Conservation (phyloP, 495 filamentous ascomycete genomes). For the Xylaria curta region DNA sequence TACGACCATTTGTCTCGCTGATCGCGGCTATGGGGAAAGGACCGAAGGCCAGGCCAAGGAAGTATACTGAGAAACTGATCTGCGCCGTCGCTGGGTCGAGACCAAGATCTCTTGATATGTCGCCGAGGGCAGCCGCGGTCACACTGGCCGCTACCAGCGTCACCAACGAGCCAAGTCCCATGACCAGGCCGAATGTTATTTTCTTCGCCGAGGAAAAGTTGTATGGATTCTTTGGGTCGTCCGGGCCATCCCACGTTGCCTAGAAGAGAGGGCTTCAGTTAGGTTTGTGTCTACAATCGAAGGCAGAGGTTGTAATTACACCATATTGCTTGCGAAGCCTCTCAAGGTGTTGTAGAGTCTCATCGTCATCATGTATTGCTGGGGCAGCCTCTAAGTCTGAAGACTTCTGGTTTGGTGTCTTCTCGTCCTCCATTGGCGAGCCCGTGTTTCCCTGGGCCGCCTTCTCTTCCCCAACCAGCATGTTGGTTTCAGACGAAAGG, state of each 20-base stretch:
- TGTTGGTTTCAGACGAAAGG: not conserved
- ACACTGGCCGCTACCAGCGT: slow-evolving; percentile 43
- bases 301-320: not conserved
- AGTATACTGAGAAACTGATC: slow-evolving; percentile 59
- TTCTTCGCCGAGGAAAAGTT: slow-evolving; percentile 64
- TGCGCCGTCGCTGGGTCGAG: slow-evolving; percentile 28
- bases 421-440: not conserved
- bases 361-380: not conserved
- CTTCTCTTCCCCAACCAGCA: not conserved
- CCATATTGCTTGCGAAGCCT: slow-evolving; percentile 6
- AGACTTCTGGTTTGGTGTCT: not conserved
- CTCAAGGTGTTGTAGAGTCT: not conserved
- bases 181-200: slow-evolving; percentile 62
- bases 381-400: not conserved
- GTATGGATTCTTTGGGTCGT: slow-evolving; percentile 64
- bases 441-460: not conserved
- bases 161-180: slow-evolving; percentile 46
- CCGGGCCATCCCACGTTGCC: slow-evolving; percentile 62
- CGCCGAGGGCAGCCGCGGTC: slow-evolving; percentile 46
- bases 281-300: not conserved
- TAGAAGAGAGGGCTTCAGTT: not conserved
- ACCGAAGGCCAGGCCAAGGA: slow-evolving; percentile 59
- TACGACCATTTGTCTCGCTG: slow-evolving; percentile 47
- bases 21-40: slow-evolving; percentile 49
- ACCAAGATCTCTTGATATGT: slow-evolving; percentile 45